phyloP scores from a whole-genome alignment of 345 rosid genomes.

The Eucalyptus sp. region DNA sequence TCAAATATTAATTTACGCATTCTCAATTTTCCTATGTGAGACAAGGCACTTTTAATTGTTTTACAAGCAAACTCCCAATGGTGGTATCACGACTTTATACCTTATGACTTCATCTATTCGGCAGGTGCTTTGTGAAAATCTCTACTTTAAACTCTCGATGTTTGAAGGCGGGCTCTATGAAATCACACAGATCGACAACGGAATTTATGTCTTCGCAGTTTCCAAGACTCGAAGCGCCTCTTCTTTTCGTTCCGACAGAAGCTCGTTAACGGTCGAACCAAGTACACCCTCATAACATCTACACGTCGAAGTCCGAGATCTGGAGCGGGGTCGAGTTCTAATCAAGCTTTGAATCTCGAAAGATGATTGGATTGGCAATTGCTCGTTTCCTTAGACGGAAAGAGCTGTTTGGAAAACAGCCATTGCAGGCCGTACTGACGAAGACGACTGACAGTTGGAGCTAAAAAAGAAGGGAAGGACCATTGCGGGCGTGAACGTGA shows the following conservation, averaged over 20 bases:
- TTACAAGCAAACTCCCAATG: background rate
- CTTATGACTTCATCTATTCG: background rate
- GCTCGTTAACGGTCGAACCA: background rate
- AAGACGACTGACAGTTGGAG: background rate
- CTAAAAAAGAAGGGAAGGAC: background rate
- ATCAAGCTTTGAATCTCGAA: background rate
- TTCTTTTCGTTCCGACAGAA: background rate
- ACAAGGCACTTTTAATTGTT: background rate
- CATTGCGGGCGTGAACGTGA: background rate
- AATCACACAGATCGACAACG: background rate
- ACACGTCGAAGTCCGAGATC: background rate
- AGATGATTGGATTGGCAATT: background rate
- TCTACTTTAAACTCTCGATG: background rate
- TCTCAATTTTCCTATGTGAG: background rate
- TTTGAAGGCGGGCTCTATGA: background rate
- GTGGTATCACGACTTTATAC: rapidly evolving
- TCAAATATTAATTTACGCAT: too few relatives aligned
- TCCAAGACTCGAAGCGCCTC: background rate
- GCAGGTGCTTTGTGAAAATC: background rate
- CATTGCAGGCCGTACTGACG: background rate
- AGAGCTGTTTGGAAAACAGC: background rate
- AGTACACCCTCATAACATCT: background rate
- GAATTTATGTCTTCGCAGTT: background rate
- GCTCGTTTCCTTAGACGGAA: background rate
- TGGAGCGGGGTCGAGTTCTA: background rate